These are phyloP conservation scores for Cordyceps farinosa DNA, from an alignment of 2,329 filamentous ascomycete species.

Conservation along the genomic window DNA sequence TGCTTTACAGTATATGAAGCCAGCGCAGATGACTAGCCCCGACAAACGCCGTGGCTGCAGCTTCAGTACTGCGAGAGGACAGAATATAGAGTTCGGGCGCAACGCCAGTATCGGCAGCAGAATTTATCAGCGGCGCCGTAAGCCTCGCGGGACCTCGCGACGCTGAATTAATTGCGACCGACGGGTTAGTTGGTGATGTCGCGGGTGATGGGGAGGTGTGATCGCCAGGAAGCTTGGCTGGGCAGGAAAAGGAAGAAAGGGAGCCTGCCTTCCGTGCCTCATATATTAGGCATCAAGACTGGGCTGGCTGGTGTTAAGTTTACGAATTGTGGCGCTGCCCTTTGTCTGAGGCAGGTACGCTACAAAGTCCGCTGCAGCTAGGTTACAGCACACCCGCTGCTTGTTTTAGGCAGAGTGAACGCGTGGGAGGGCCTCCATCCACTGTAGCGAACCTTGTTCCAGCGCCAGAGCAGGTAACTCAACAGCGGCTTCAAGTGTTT, in stretches of 20 bases:
- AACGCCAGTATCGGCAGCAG: neutral
- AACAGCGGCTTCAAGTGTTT: neutral
- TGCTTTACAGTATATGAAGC: constrained; percentile 12
- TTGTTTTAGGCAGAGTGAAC: neutral
- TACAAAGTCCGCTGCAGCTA: neutral
- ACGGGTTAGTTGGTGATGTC: constrained; percentile 14
- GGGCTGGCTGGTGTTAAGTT: neutral
- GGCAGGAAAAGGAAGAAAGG: constrained; percentile 13
- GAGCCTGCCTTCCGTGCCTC: neutral
- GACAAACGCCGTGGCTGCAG: constrained; percentile 7
- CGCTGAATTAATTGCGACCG: constrained; percentile 16
- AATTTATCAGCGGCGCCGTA: neutral
- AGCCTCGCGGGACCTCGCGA: constrained; percentile 5
- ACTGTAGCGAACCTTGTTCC: neutral
- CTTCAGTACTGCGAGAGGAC: constrained; percentile 1
- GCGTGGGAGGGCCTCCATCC: neutral
- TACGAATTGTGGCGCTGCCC: too few species aligned
- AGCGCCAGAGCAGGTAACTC: neutral
- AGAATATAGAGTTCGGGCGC: neutral
- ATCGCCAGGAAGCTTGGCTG: neutral
- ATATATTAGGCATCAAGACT: constrained; percentile 6
- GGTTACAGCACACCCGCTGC: neutral
- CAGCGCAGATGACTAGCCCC: neutral
- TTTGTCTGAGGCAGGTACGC: neutral
- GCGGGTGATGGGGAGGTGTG: constrained; percentile 14